A percentile compares a stretch with the other conserved stretches of the same genome.
Evolutionary conservation across 1,284 basidiomycete species (phyloP).

Genomic region (Ustilago lituana): DNA sequence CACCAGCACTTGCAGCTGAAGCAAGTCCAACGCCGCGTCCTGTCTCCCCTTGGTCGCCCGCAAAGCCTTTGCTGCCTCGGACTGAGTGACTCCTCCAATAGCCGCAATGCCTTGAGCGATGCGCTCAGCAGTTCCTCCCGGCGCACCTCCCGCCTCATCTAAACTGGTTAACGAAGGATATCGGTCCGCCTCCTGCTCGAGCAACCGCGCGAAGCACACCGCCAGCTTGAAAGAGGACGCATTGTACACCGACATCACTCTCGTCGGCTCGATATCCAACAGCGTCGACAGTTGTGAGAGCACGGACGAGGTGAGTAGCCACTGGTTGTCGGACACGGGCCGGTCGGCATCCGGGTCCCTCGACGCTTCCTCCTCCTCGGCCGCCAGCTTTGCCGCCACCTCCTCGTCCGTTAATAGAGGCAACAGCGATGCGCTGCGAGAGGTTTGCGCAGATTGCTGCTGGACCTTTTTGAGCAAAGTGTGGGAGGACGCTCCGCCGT

Average conservation of each 20-base stretch:
- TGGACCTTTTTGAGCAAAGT: conserved; percentile 16
- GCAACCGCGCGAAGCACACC: conserved; percentile 43
- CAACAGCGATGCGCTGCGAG: conserved; percentile 6
- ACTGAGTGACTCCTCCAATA: conserved; percentile 23
- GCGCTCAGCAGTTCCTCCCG: conserved; percentile 36
- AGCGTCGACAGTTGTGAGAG: conserved; percentile 58
- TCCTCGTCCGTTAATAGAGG: conserved; percentile 49
- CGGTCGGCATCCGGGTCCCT: conserved; percentile 35
- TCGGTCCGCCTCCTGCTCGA: conserved; percentile 41
- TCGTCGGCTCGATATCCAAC: conserved; percentile 43
- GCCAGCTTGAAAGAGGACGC: conserved; percentile 55
- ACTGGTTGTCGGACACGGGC: conserved; percentile 57
- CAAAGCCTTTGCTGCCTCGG: conserved; percentile 37
- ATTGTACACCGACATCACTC: conserved; percentile 52
- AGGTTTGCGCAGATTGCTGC: not conserved
- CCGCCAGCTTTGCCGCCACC: conserved; percentile 52
- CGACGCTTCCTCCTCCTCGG: conserved; percentile 46
- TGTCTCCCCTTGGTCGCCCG: conserved; percentile 58
- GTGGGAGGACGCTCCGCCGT: conserved; percentile 32
- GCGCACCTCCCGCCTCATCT: conserved; percentile 35
- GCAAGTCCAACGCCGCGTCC: conserved; percentile 61
- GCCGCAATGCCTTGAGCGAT: conserved; percentile 42
- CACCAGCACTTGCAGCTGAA: conserved; percentile 54
- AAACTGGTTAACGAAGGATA: conserved; percentile 34
- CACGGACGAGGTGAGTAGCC: conserved; percentile 64